These are phyloP conservation scores for Tylopilus sp. DNA, from an alignment of 768 basidiomycete genomes.

Conservation along the genomic window DNA sequence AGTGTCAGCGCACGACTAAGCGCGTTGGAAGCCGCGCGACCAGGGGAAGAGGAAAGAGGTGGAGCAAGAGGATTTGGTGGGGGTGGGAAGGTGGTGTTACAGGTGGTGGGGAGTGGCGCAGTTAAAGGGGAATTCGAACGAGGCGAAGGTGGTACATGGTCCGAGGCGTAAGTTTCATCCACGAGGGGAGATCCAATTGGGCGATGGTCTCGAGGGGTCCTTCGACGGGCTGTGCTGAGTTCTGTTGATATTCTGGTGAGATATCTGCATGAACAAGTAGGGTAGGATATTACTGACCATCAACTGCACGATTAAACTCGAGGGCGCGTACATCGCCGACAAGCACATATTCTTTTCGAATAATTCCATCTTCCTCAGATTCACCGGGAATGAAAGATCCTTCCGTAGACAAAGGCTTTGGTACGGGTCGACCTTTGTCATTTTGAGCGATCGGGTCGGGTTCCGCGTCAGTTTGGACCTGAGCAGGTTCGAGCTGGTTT, in stretches of 20 bases:
- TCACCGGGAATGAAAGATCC: conserved; percentile 77
- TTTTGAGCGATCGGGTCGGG: conserved; percentile 6
- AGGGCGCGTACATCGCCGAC: conserved; percentile 88
- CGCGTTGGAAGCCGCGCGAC: conserved; percentile 67
- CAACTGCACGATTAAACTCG: conserved; percentile 88
- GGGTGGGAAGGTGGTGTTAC: conserved; percentile 65
- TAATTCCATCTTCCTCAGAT: conserved; percentile 76
- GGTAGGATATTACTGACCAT: conserved; percentile 53
- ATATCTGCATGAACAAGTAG: conserved; percentile 1
- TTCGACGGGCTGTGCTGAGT: conserved; percentile 55
- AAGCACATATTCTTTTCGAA: conserved; percentile 88
- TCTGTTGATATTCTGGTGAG: conserved; percentile 41
- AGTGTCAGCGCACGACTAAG: conserved; percentile 76
- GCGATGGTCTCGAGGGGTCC: conserved; percentile 56
- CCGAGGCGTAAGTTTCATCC: conserved; percentile 41
- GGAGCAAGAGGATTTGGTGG: conserved; percentile 49
- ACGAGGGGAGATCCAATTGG: conserved; percentile 45
- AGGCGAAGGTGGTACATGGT: conserved; percentile 32
- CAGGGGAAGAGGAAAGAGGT: conserved; percentile 64
- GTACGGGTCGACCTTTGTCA: conserved; percentile 10
- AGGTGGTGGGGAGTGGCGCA: conserved; percentile 16
- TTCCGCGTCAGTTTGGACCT: conserved; percentile 14
- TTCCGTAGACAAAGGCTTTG: conserved; percentile 43
- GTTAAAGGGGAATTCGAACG: conserved; percentile 24
- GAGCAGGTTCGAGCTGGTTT: conserved; percentile 9